Evolutionary conservation across 352 stramenopile genomes (phyloP), one percentile per base, ranked within the genome.

Genomic region (Halophytophthora batemanensis): DNA sequence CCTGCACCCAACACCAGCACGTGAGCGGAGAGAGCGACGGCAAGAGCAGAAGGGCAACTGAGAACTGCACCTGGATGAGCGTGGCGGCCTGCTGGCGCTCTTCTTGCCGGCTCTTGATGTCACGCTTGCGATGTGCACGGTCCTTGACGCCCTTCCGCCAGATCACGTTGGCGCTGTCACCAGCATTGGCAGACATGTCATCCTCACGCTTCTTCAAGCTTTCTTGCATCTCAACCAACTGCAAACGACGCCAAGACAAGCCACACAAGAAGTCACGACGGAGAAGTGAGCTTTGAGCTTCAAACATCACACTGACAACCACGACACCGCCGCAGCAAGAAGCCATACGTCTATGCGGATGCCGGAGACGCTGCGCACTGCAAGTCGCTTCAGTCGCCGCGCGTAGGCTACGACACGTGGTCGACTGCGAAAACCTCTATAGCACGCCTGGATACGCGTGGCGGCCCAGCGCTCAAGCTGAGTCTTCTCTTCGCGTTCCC

Each of bases 381-480:
- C 42, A 6, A 56, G 22, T 18, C 19, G 64, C 22, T 66, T 65
- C 47, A 73, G 59, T 3, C 68, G 45, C 18, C 63, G 64, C 40
- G 74, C 61, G 45, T 85, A 87, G n/a, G 64, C 56, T 17, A 76
- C 34, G 2, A 60, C 50, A 0, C 67, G 64, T 2, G 79, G 76
- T 2, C 79, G 79, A 12, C 46, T 66, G 0, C 65, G 55, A 45
- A 73, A 86, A 2, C 79, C 74, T 5, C 77, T 63, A 44, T 77
- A 90, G 49, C 64, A 77, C 4, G 77, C 67, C 42, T 90, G 79
- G 51, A 90, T 87, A 33, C 71, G 79, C 8, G 64, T 87, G 4
- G 74, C 72, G 5, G 79, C 79, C 79, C 79, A 90, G 14, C 41
- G 59, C 22, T 90, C 79, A 0, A 86, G 60, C 22, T 56, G 34